Evolutionary conservation across 306 rosid genomes (phyloP), one percentile per base, ranked within the genome.

Genomic region (Casuarina cunninghamiana): DNA sequence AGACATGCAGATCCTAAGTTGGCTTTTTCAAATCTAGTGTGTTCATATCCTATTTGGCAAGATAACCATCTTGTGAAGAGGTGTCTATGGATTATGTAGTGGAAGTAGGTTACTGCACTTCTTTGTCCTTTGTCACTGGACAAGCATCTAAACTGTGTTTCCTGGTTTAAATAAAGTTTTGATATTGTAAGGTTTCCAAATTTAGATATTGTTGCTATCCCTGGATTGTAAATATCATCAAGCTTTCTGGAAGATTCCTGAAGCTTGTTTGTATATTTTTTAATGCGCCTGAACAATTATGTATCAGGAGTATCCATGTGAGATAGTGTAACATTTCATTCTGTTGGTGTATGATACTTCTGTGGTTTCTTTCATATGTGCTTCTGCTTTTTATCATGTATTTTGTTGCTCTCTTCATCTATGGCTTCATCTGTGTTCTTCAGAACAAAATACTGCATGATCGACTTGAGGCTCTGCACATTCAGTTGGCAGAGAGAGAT

Each of bases 391-490:
- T 32, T 79, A 5, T 11, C 50, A 32, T 77, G 69, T 42, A 63
- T 53, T 54, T 79, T 69, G 19, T 42, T 41, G 44, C 65, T 72
- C 6, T 66, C 72, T 77, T 77, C 54, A 53, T n/a, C 51, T 74
- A 54, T 43, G 7, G 65, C 39, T 77, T 17, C 49, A 3, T 77
- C 6, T 37, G 42, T 57, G 32, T 77, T 79, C 72, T 83, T 75
- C 86, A 95, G 99, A 95, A 95, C 84, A 93, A 93, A 87, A 87
- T 93, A 79, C 84, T 95, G 74, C 99, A 91, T 61, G 83, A 86
- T 86, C 89, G 88, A 77, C 96, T 95, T 41, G 99, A 95, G 82
- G 97, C 99, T 74, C 75, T 88, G 77, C 99, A 95, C 89, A 95
- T 95, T 77, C 96, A 83, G 58, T 65, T 89, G 87, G 97, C 97